Percentiles rank a stretch among this genome's conserved stretches.
These are phyloP conservation scores for Bipolaris cookei DNA, from an alignment of 2,329 filamentous ascomycete genomes.

Conservation along the genomic window DNA sequence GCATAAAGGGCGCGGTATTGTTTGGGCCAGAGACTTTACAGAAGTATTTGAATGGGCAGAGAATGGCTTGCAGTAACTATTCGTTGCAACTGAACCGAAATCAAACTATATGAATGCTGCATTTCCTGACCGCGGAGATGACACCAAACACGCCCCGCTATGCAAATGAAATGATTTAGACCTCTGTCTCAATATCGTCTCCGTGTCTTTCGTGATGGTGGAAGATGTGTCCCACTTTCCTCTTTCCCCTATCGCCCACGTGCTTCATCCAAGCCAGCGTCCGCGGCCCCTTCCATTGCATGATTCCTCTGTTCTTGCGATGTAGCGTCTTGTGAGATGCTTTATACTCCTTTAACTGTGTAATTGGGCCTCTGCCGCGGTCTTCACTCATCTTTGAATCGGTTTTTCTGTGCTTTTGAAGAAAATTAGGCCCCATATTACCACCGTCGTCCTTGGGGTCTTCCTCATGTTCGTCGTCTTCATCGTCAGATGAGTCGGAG, in stretches of 20 bases:
- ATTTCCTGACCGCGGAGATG: not conserved
- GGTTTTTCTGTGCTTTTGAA: constrained; percentile 31
- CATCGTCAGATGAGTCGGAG: constrained; percentile 26
- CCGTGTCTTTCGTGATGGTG: constrained; percentile 62
- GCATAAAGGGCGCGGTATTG: constrained; percentile 24
- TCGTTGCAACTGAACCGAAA: not conserved
- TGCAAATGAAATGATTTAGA: constrained; percentile 48
- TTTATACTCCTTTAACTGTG: constrained; percentile 63
- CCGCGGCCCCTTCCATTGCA: constrained; percentile 72
- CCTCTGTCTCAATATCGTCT: constrained; percentile 71
- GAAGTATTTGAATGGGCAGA: constrained; percentile 19
- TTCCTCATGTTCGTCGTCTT: constrained; percentile 27
- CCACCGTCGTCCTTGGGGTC: constrained; percentile 19
- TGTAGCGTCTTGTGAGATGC: constrained; percentile 38
- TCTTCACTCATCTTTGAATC: constrained; percentile 36
- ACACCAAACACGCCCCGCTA: constrained; percentile 14
- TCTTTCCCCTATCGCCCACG: constrained; percentile 60
- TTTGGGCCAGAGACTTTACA: constrained; percentile 33
- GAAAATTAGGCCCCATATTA: constrained; percentile 32
- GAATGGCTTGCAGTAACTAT: not conserved
- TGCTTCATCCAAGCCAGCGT: constrained; percentile 65
- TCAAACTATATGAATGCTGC: not conserved
- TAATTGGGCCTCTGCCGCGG: constrained; percentile 56
- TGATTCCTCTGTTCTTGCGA: constrained; percentile 68
- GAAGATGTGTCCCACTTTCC: constrained; percentile 56